Evolutionary conservation across 257 asterid species (phyloP), one percentile per base, ranked within the genome.

Genomic region (Cruciata laevipes): DNA sequence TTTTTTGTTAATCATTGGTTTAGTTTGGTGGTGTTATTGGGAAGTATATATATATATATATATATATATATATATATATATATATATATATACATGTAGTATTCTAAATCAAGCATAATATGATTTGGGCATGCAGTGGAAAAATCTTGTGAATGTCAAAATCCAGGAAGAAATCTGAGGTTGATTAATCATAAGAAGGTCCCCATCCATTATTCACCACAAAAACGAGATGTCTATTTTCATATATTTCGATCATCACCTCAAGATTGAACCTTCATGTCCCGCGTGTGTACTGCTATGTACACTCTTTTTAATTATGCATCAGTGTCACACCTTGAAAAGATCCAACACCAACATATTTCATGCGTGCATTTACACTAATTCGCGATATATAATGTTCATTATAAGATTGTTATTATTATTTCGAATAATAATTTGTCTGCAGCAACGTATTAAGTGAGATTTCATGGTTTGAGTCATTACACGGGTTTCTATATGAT

Each of bases 161-260:
- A 47, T 47, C 55, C 20, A 47, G 55, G 16, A 47, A 47, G 55
- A 17, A 47, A 47, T 5, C 32, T 23, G 27, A 56, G 31, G 32
- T 13, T 58, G n/a, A 56, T 56, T 56, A 23, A 25, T 56, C 27
- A 23, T 56, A 10, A 56, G 61, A 56, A 23, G 71, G 64, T 14
- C 32, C 58, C 49, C 49, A 30, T 49, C 31, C 44, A 53, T 69
- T 24, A 67, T 71, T 49, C 75, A 60, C 37, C 70, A 70, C 73
- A 59, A 73, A 33, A 30, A 16, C 59, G 33, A 57, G 68, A 53
- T 57, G 66, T 71, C 67, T 61, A 58, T 60, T 61, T 70, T 69
- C 77, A 56, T n/a, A n/a, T n/a, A 31, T 58, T 67, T 58, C n/a
- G 77, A 76, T 76, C 69, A 76, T 76, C 69, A 74, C 81, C 65